Percentiles rank a stretch among this genome's conserved stretches.
phyloP scores from a whole-genome alignment of 2,329 filamentous ascomycete species.

The Fonsecaea pugnacius region DNA sequence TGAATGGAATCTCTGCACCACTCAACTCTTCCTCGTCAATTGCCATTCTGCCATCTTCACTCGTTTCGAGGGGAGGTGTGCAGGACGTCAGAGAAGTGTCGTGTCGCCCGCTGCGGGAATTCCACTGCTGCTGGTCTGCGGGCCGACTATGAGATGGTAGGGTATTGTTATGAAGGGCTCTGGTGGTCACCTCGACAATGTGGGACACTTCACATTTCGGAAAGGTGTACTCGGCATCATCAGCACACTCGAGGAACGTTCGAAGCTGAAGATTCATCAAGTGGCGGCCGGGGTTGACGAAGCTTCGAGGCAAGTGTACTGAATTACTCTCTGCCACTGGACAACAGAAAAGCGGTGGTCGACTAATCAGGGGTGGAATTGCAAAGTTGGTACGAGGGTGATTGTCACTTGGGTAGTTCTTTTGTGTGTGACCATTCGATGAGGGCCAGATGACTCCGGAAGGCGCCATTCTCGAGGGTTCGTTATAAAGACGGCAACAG shows the following conservation, averaged over 20 bases:
- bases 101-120: constrained; percentile 1
- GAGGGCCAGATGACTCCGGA: constrained; percentile 4
- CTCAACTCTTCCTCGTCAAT: constrained; percentile 17
- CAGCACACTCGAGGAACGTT: constrained; percentile 32
- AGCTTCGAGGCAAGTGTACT: constrained; percentile 29
- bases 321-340: constrained; percentile 28
- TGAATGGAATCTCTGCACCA: constrained; percentile 22
- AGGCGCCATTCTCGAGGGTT: background rate
- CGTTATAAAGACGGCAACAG: background rate
- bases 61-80: constrained; percentile 28
- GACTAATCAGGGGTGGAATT: constrained; percentile 21
- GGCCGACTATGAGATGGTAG: background rate
- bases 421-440: constrained; percentile 7
- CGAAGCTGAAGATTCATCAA: constrained; percentile 32
- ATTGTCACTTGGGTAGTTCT: constrained; percentile 1
- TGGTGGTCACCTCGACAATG: constrained; percentile 32
- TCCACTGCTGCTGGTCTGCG: constrained; percentile 27
- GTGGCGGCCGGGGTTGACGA: constrained; percentile 33
- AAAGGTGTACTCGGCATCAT: constrained; percentile 24
- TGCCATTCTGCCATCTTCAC: constrained; percentile 18
- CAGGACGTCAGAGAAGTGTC: constrained; percentile 8
- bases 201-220: constrained; percentile 32
- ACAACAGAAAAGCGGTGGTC: constrained; percentile 30
- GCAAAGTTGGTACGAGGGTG: constrained; percentile 16
- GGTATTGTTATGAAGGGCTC: constrained; percentile 20